Evolutionary conservation across 257 asterid species (phyloP).

Genomic region (Verbascum thapsus): DNA sequence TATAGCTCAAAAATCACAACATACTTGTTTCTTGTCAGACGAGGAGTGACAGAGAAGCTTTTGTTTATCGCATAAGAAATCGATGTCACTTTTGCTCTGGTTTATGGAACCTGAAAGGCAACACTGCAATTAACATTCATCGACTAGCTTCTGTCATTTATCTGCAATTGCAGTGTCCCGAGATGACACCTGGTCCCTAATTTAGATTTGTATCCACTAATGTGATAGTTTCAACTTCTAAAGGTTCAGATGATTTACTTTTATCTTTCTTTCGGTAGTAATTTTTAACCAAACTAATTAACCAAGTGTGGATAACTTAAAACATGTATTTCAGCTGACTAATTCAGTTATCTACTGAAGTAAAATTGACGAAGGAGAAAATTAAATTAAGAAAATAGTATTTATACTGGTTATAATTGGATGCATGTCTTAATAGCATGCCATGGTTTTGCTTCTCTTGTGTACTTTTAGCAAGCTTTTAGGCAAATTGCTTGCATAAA

Average conservation of each 20-base stretch:
- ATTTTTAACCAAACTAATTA: neutral
- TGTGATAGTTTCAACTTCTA: neutral
- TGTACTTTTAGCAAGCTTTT: constrained; percentile 3
- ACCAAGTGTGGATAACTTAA: no score
- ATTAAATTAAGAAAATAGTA: neutral
- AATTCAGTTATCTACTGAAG: constrained; percentile 4
- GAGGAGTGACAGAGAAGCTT: no score
- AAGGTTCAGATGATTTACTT: neutral
- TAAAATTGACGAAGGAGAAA: neutral
- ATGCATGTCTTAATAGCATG: neutral
- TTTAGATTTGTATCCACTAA: neutral
- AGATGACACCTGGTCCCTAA: neutral
- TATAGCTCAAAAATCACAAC: no score
- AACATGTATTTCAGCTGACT: constrained; percentile 1
- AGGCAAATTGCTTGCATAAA: neutral
- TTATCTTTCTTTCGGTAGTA: neutral
- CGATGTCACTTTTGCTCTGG: neutral
- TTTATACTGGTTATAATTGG: neutral
- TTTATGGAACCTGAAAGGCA: neutral
- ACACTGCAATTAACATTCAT: neutral
- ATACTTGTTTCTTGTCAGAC: no score
- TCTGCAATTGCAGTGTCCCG: neutral
- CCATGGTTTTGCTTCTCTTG: neutral
- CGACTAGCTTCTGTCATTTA: neutral
- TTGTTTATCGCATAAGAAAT: no score